Evolutionary conservation across 371 early-diverging fungal species (phyloP).

Genomic region (Mortierella sp.): DNA sequence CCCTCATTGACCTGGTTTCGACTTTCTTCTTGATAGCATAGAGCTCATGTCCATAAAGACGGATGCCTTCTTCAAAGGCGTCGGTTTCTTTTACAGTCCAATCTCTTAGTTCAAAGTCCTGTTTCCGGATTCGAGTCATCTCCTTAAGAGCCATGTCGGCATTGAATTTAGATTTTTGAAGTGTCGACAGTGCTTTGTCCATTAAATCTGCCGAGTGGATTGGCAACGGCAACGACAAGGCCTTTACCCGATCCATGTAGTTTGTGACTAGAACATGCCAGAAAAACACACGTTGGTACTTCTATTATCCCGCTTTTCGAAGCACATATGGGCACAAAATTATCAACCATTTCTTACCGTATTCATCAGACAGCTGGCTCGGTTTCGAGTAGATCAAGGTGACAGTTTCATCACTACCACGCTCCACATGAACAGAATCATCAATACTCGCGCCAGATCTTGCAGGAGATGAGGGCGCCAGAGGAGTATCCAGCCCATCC

Average conservation of each 20-base stretch:
- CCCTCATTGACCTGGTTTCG: slow-evolving; percentile 68
- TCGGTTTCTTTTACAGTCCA: slow-evolving; percentile 72
- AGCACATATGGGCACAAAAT: not conserved
- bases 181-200: slow-evolving; percentile 69
- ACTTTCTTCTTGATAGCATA: slow-evolving; percentile 67
- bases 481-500: slow-evolving; percentile 25
- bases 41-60: slow-evolving; percentile 77
- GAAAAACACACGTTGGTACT: not conserved
- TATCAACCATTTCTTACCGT: slow-evolving; percentile 43
- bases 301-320: too few species aligned
- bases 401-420: slow-evolving; percentile 64
- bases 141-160: slow-evolving; percentile 64
- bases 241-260: slow-evolving; percentile 61
- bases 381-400: slow-evolving; percentile 57
- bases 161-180: slow-evolving; percentile 68
- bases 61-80: slow-evolving; percentile 76
- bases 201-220: slow-evolving; percentile 65
- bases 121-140: slow-evolving; percentile 59
- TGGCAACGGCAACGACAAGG: slow-evolving; percentile 56
- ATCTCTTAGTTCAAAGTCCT: slow-evolving; percentile 63
- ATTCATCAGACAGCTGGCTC: slow-evolving; percentile 49
- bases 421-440: slow-evolving; percentile 30
- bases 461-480: slow-evolving; percentile 38
- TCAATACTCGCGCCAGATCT: slow-evolving; percentile 22
- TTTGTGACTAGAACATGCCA: slow-evolving; percentile 50